Evolutionary conservation across 192 early-diverging fungal genomes (phyloP), one percentile per base, ranked within the genome.

Genomic region (Jimgerdemannia lactiflua): DNA sequence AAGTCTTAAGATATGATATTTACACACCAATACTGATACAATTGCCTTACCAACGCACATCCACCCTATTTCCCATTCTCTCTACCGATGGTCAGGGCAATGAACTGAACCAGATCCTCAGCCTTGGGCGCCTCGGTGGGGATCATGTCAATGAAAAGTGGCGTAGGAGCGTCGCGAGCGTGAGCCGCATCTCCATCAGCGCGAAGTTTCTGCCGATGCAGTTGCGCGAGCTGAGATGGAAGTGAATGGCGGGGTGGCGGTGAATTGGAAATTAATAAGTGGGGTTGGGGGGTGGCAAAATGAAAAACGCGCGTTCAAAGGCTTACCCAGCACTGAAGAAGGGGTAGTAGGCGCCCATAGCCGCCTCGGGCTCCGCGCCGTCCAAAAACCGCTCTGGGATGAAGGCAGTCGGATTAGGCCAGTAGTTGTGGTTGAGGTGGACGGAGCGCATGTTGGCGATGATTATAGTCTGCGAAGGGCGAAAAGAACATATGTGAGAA

Each of bases 191-290:
- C 78, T 89, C 86, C 74, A 81, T 80, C 40, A 75, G 75, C 4
- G 86, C 84, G 71, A 90, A 82, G 42, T 85, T 84, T 59, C 83
- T 79, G 7, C 87, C 89, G 19, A 90, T 80, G 65, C 89, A 90
- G 67, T 82, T 80, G 17, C 89, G 67, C 4, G 85, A 79, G 39
- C 80, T 73, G 78, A 41, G 74, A 29, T 29, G 29, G 29, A 29
- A 29, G 29, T 1, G 29, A 29, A 1, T 29, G 29, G 29, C 29
- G 29, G 1, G 29, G 29, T 29, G 29, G 29, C 29, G 29, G 29
- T 29, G 29, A 29, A 29, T 29, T 29, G 29, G 29, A 29, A 29
- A 29, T 29, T 29, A 29, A 29, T 29, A 29, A 29, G 29, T 29
- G 1, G 29, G 29, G 29, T 29, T n/a, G n/a, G 29, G 29, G 29